Conservation (phyloP, 441 rosid genomes). For the Hypseocharis bilobata region DNA sequence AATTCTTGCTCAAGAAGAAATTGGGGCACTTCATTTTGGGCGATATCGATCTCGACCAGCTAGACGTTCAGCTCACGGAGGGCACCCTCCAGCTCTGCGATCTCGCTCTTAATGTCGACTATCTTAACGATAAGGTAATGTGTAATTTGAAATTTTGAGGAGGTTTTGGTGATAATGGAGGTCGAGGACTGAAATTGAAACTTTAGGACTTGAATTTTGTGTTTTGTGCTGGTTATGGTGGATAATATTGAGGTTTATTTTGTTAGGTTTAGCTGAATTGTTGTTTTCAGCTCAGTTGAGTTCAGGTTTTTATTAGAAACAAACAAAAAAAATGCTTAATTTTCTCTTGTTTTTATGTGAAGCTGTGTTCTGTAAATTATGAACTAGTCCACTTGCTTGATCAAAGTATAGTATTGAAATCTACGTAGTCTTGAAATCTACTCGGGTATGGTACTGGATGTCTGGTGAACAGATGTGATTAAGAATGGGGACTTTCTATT, state of each 20-base stretch:
- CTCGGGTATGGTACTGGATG: background rate
- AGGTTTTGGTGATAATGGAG: background rate
- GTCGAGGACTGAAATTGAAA: background rate
- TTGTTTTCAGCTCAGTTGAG: background rate
- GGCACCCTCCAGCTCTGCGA: slow-evolving; percentile 75
- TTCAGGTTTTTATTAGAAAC: no score
- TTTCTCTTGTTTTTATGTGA: background rate
- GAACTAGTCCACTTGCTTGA: background rate
- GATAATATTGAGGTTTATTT: background rate
- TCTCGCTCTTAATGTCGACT: slow-evolving; percentile 82
- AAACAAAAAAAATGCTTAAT: no score
- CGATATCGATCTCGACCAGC: slow-evolving; percentile 88
- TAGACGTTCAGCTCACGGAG: slow-evolving; percentile 76
- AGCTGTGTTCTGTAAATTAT: background rate
- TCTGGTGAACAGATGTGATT: background rate
- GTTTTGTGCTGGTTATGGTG: background rate
- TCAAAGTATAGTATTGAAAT: background rate
- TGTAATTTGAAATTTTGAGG: background rate
- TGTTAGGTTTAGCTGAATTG: background rate
- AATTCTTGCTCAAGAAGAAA: slow-evolving; percentile 87
- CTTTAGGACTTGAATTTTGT: background rate
- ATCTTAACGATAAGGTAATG: slow-evolving; percentile 63
- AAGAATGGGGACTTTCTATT: background rate
- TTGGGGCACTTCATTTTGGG: slow-evolving; percentile 73
- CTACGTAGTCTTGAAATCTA: no score